Evolutionary conservation across 305 asterid genomes (phyloP).

Genomic region (Solanum hybrid): DNA sequence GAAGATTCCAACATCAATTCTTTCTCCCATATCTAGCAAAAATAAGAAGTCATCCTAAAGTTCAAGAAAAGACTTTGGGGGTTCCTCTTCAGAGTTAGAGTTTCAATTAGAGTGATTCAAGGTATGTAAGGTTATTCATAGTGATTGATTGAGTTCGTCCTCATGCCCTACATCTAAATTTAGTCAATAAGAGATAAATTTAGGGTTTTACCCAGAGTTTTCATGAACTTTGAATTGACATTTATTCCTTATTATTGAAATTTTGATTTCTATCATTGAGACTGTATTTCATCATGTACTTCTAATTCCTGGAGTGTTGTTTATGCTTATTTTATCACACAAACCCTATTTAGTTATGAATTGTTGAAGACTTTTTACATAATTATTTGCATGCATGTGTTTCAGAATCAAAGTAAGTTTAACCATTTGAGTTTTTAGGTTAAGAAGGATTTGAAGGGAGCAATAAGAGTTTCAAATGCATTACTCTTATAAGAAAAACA

Average conservation of each 20-base stretch:
- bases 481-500: not conserved
- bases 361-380: not conserved
- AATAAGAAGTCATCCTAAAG: not conserved
- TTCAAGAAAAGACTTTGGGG: not conserved
- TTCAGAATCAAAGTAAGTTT: not conserved
- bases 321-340: not conserved
- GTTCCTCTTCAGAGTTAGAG: not conserved
- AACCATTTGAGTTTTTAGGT: not conserved
- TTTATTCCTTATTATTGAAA: not conserved
- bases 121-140: not conserved
- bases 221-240: not conserved
- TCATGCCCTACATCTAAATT: not conserved
- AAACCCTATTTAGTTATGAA: not conserved
- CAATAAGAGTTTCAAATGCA: not conserved
- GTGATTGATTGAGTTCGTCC: not conserved
- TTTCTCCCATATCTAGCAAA: not conserved
- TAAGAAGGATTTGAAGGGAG: not conserved
- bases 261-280: not conserved
- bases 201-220: not conserved
- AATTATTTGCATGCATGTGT: not conserved
- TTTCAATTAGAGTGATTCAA: not conserved
- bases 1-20: not conserved
- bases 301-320: not conserved
- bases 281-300: not conserved
- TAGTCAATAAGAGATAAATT: not conserved